Evolutionary conservation across 2,329 filamentous ascomycete genomes (phyloP), one percentile per base, ranked within the genome.

Genomic region (Trichoderma koningii): DNA sequence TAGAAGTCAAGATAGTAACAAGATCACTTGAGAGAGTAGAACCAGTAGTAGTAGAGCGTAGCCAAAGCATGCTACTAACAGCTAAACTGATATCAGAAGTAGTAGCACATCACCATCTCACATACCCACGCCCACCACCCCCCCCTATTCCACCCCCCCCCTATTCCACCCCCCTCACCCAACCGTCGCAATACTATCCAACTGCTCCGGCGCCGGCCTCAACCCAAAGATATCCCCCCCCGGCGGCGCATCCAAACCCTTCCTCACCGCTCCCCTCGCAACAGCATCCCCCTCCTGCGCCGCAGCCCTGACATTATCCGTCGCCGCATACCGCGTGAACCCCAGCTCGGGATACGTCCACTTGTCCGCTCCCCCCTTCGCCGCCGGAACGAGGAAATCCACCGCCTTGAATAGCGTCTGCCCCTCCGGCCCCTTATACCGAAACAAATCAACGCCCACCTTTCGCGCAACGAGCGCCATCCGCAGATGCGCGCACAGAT

Each of bases 151-250:
- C 26, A 9, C 9, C 30, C 2, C 4, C 7, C 34, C 34, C 12
- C 34, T 14, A 38, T 12, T 30, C 34, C 34, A 38, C 4, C 1
- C 9, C 26, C 17, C 1, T 57, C 17, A 64, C 15, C 63, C 66
- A 45, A 67, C 53, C 44, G 53, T 66, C 26, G 66, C 66, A 50
- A 69, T 68, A 53, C 66, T 69, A 65, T 73, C 71, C 45, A 73
- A 63, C 63, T 73, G 71, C 66, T 73, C 69, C 7, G 70, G 69
- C 21, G 71, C 71, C 41, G 71, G 71, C 26, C 71, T 62, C 66
- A 73, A 62, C 21, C 53, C 62, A 66, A 69, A 73, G 9, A 72
- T 61, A 44, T 73, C 71, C 5, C 71, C 70, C 7, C 66, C 70
- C 0, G 71, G 70, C 10, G 71, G 71, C 34, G 68, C 23, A 30